Evolutionary conservation across 2,329 filamentous ascomycete species (phyloP).

Genomic region (Trichoderma sp.): DNA sequence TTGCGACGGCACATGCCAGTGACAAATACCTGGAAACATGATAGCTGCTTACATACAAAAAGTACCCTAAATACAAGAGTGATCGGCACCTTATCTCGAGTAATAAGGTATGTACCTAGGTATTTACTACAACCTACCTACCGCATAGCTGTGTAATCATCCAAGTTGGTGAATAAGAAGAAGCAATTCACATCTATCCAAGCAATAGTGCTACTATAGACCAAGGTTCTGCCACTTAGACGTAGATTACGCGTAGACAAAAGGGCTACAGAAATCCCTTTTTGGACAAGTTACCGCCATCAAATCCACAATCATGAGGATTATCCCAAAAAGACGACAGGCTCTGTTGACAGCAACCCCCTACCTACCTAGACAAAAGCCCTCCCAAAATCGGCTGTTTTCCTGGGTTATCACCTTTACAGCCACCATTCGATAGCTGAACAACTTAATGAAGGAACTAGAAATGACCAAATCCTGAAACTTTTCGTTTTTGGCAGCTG

Average conservation of each 20-base stretch:
- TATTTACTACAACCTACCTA: neutral
- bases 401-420: neutral
- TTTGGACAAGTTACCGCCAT: neutral
- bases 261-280: neutral
- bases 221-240: neutral
- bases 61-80: neutral
- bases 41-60: neutral
- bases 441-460: neutral
- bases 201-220: neutral
- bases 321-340: neutral
- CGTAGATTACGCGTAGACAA: neutral
- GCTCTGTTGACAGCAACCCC: neutral
- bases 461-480: slow-evolving; percentile 1
- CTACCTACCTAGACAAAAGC: neutral
- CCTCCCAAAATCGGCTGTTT: neutral
- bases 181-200: neutral
- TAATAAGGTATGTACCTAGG: too few relatives aligned
- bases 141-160: neutral
- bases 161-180: neutral
- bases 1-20: neutral
- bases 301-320: neutral
- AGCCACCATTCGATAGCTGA: neutral
- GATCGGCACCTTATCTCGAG: neutral
- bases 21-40: neutral
- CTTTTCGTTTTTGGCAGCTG: neutral